These are phyloP conservation scores for Sphagnum tenellum DNA, from an alignment of 225 moss, liverwort and hornwort species.

Conservation along the genomic window DNA sequence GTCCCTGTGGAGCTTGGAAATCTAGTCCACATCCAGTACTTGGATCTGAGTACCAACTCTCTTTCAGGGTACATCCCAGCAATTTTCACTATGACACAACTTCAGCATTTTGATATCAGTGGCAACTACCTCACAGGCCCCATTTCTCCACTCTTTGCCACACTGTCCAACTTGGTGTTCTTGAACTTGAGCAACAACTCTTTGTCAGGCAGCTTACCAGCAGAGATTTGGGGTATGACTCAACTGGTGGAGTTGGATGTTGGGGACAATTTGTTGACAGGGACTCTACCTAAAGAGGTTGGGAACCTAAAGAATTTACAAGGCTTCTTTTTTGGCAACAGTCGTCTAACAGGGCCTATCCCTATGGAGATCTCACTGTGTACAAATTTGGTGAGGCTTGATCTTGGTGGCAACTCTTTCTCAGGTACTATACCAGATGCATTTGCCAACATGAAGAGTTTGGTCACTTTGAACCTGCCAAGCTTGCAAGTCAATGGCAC, in stretches of 20 bases:
- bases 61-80: constrained; percentile 27
- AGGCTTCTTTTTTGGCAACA: constrained; percentile 26
- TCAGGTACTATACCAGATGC: constrained; percentile 38
- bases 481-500: constrained; percentile 16
- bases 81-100: constrained; percentile 21
- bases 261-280: constrained; percentile 19
- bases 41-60: constrained; percentile 28
- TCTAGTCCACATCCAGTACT: constrained; percentile 16
- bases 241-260: constrained; percentile 33
- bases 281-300: constrained; percentile 30
- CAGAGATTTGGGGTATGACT: constrained; percentile 16
- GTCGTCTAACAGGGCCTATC: constrained; percentile 23
- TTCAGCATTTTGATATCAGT: constrained; percentile 12
- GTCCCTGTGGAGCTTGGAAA: constrained; percentile 32
- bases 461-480: constrained; percentile 15
- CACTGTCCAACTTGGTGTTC: constrained; percentile 22
- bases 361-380: constrained; percentile 40
- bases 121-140: constrained; percentile 33
- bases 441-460: constrained; percentile 32
- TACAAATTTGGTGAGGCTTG: constrained; percentile 18
- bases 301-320: constrained; percentile 34
- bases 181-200: constrained; percentile 60
- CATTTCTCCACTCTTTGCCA: constrained; percentile 37
- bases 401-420: constrained; percentile 38
- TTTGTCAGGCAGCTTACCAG: constrained; percentile 45